phyloP scores from a whole-genome alignment of 148 eudicot species.

The Cornus kousa region DNA sequence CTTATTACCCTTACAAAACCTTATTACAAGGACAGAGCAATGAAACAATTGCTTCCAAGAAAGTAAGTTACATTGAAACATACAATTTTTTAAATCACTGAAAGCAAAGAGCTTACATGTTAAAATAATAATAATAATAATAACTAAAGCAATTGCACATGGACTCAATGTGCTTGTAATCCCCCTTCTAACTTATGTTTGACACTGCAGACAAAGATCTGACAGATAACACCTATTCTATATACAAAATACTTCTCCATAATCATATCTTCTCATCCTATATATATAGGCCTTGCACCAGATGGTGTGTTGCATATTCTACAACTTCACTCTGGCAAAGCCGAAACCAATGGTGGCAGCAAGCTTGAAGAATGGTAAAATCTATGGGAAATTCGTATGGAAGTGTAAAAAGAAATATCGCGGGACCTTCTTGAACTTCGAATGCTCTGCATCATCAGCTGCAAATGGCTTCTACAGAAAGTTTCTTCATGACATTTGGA shows the following conservation, averaged over 20 bases:
- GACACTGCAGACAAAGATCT: background rate
- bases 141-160: conserved; percentile 17
- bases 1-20: background rate
- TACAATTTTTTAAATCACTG: conserved; percentile 11
- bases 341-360: conserved; percentile 17
- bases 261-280: conserved; percentile 14
- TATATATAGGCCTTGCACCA: conserved; percentile 22
- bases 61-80: background rate
- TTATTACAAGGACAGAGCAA: conserved; percentile 12
- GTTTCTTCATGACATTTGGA: conserved; percentile 66
- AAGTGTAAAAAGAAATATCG: background rate
- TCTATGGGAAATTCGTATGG: background rate
- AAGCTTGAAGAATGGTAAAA: conserved; percentile 4
- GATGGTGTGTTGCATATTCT: conserved; percentile 41
- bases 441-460: conserved; percentile 22
- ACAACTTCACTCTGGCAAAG: conserved; percentile 47
- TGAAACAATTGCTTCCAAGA: conserved; percentile 15
- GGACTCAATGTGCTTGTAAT: conserved; percentile 35
- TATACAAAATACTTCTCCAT: conserved; percentile 15
- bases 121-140: background rate
- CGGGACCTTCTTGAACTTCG: background rate
- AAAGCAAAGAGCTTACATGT: conserved; percentile 29
- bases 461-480: conserved; percentile 73
- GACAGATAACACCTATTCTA: conserved; percentile 12
- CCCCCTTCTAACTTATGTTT: background rate